These are phyloP conservation scores for Aspergillus sp. DNA, from an alignment of 2,329 filamentous ascomycete species.

Conservation along the genomic window DNA sequence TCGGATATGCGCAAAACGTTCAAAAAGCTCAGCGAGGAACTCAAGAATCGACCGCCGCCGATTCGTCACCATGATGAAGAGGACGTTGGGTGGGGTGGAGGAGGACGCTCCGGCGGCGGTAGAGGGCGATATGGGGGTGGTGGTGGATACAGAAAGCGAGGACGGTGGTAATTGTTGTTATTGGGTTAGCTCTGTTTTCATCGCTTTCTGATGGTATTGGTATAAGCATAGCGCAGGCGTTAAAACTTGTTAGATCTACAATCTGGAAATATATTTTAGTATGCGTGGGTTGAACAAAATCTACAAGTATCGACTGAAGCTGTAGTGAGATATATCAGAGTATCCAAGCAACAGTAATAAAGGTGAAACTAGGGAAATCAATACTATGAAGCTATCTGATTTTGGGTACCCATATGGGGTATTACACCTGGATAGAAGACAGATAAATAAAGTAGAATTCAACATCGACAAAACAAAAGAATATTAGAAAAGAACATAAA, in stretches of 20 bases:
- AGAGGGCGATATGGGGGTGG: conserved; percentile 33
- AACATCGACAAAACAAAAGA: too few relatives aligned
- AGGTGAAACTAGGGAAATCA: too few relatives aligned
- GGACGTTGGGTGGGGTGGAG: conserved; percentile 43
- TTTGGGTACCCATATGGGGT: too few relatives aligned
- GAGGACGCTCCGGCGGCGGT: conserved; percentile 33
- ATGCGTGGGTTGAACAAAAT: background rate
- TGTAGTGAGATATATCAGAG: too few relatives aligned
- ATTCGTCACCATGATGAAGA: conserved; percentile 50
- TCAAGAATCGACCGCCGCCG: conserved; percentile 62
- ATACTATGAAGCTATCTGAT: too few relatives aligned
- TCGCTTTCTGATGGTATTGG: conserved; percentile 1
- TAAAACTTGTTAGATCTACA: conserved; percentile 8
- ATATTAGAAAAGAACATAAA: too few relatives aligned
- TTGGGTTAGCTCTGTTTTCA: conserved; percentile 8
- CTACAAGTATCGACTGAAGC: too few relatives aligned
- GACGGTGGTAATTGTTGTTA: conserved; percentile 33
- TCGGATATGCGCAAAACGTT: conserved; percentile 95
- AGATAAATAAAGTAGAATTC: too few relatives aligned
- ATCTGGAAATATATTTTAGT: background rate
- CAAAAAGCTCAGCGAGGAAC: conserved; percentile 76
- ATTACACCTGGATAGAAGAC: too few relatives aligned
- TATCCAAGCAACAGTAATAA: too few relatives aligned
- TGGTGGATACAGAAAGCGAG: conserved; percentile 38
- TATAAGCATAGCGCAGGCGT: conserved; percentile 38